These are phyloP conservation scores for Globisporangium cederbergense DNA, from an alignment of 352 stramenopile genomes.

Conservation along the genomic window DNA sequence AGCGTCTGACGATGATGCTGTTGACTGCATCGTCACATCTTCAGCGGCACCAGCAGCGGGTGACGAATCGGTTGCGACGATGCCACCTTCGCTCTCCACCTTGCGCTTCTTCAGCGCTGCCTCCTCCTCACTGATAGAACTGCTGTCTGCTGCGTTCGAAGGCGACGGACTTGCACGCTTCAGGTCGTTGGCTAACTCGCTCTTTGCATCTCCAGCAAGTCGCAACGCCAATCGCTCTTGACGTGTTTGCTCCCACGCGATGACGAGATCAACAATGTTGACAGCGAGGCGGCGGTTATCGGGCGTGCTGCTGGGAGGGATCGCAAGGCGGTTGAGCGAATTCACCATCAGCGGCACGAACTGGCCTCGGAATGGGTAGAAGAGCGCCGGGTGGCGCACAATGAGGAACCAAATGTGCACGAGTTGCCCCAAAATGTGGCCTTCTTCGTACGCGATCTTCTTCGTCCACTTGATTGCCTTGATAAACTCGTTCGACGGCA, in stretches of 20 bases:
- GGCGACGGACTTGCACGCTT: slow-evolving; percentile 15
- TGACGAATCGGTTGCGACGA: slow-evolving; percentile 19
- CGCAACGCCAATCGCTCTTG: slow-evolving; percentile 53
- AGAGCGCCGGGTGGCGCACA: slow-evolving; percentile 92
- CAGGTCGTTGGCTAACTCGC: slow-evolving; percentile 12
- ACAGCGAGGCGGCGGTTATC: slow-evolving; percentile 94
- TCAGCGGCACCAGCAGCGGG: slow-evolving; percentile 13
- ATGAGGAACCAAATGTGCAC: slow-evolving; percentile 98
- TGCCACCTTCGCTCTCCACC: slow-evolving; percentile 24
- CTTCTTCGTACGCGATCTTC: slow-evolving; percentile 98
- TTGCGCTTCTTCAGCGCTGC: slow-evolving; percentile 42
- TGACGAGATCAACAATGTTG: slow-evolving; percentile 94
- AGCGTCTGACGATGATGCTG: not conserved
- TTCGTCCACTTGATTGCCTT: slow-evolving; percentile 97
- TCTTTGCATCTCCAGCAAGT: not conserved
- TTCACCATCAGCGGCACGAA: slow-evolving; percentile 97
- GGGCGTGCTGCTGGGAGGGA: slow-evolving; percentile 89
- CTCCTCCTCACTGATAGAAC: slow-evolving; percentile 7
- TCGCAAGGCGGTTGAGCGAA: slow-evolving; percentile 93
- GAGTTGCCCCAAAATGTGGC: slow-evolving; percentile 92
- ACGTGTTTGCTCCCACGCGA: slow-evolving; percentile 93
- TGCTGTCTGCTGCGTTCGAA: not conserved
- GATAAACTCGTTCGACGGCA: slow-evolving; percentile 93
- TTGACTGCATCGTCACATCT: slow-evolving; percentile 12
- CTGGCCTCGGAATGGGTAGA: slow-evolving; percentile 88